Percentiles rank a stretch among this genome's conserved stretches.
Evolutionary conservation across 2,329 filamentous ascomycete species (phyloP).

Genomic region (Alternaria sp.): DNA sequence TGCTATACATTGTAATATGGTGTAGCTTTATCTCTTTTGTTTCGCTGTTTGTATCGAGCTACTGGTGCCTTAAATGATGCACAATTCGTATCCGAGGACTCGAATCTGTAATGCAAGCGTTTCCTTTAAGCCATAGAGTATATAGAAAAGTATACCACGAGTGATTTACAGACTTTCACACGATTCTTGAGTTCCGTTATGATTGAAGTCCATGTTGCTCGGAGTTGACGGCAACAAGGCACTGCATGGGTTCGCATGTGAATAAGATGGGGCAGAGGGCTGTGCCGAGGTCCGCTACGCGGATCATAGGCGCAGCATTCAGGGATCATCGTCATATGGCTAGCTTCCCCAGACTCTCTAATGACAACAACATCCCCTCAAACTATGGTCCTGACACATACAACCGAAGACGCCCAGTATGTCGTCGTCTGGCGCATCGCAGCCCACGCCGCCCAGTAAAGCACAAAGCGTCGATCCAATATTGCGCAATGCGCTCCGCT

Average conservation of each 20-base stretch:
- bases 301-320: background rate
- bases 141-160: background rate
- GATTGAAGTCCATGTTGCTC: background rate
- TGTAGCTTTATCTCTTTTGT: background rate
- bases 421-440: conserved; percentile 42
- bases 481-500: conserved; percentile 83
- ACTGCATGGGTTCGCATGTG: conserved; percentile 10
- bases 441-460: conserved; percentile 38
- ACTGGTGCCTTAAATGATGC: background rate
- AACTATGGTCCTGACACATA: conserved; percentile 27
- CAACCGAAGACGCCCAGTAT: conserved; percentile 29
- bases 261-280: conserved; percentile 1
- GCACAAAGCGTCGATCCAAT: conserved; percentile 67
- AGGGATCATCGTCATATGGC: conserved; percentile 11
- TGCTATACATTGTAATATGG: conserved; percentile 5
- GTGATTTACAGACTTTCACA: background rate
- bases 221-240: background rate
- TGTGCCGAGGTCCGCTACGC: conserved; percentile 16
- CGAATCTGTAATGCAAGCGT: conserved; percentile 3
- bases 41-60: conserved; percentile 1
- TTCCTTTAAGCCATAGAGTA: background rate
- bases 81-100: background rate
- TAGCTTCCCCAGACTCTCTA: conserved; percentile 24
- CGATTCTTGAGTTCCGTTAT: background rate
- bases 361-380: conserved; percentile 15